A percentile compares a stretch with the other conserved stretches of the same genome.
Evolutionary conservation across 331 rosid species (phyloP).

Genomic region (Quercus phellos): DNA sequence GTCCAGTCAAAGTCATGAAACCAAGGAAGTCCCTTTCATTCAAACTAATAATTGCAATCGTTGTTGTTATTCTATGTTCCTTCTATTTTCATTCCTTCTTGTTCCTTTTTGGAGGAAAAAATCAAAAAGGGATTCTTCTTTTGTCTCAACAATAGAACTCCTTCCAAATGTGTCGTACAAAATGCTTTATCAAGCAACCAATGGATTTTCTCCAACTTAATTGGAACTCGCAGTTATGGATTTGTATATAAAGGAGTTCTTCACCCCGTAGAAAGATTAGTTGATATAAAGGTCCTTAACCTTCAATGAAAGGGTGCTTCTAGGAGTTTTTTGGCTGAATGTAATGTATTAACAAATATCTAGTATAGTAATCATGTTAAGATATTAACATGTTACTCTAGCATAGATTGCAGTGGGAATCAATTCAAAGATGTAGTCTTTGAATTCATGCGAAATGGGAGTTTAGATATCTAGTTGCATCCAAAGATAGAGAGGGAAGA

Average conservation of each 20-base stretch:
- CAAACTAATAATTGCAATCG: neutral
- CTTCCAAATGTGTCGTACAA: too few species aligned
- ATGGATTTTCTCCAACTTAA: neutral
- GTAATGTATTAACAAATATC: constrained; percentile 29
- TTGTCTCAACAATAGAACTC: too few species aligned
- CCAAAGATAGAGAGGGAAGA: too few species aligned
- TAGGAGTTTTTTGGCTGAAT: constrained; percentile 32
- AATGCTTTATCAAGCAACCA: too few species aligned
- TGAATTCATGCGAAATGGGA: too few species aligned
- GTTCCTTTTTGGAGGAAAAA: constrained; percentile 10
- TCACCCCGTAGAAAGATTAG: neutral
- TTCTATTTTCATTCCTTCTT: neutral
- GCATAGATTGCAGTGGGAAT: constrained; percentile 23
- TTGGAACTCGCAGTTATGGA: constrained; percentile 29
- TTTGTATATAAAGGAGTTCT: constrained; percentile 22
- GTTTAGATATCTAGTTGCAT: too few species aligned
- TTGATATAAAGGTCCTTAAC: constrained; percentile 34
- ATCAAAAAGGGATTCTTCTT: too few species aligned
- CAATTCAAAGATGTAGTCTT: constrained; percentile 37
- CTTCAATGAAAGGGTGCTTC: constrained; percentile 33
- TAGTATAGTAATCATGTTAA: constrained; percentile 31
- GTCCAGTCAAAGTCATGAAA: neutral
- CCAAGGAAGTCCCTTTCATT: neutral
- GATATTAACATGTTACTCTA: constrained; percentile 29
- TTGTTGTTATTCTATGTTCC: neutral